Base-by-base conservation (phyloP, 805 yeast species). In the Saturnispora sekii region DNA sequence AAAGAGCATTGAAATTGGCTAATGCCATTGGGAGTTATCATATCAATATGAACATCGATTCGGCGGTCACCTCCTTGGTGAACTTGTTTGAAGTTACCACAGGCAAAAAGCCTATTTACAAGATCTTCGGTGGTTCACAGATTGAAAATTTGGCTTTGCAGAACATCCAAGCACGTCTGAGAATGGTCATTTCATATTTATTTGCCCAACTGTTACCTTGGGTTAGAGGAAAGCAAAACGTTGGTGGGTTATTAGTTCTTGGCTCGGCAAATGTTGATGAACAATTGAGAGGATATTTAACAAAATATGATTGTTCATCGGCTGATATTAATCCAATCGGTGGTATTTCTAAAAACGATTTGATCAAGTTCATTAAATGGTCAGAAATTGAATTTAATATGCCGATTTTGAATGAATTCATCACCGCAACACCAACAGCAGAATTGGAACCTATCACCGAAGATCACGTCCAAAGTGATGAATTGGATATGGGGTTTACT, bases 321-420 rank as follows among this genome's bases (percentile, higher is more conserved):
- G 98, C 98, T 1, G 99, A 93, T 66, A 77, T 93, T 48, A 93
- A 93, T 60, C 99, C 99, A 26, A 94, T 93, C 53, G 99, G 99
- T n/a, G 96, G 97, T 32, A 86, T 93, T 36, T 90, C 98, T 12
- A 93, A 93, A 61, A 87, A 88, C 0, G 99, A 94, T 59, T 68
- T 93, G 60, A 88, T 86, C 60, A 70, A 75, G 43, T 93, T 94
- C 56, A 93, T 93, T 43, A 76, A 70, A 2, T 93, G 87, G 76
- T 87, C 97, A 0, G 71, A 77, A 30, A 60, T 57, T 6, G 69
- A 74, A 44, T 90, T 83, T 59, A 73, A 84, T 1, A 60, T 90
- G 57, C 96, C 96, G 4, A 73, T 93, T 17, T 68, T 93, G 51
- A 65, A 73, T 37, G 83, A 79, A 8, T 93, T 94, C 60, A 68